Base-by-base conservation (phyloP, 2,329 filamentous ascomycete genomes). In the Trichoderma polysporum region DNA sequence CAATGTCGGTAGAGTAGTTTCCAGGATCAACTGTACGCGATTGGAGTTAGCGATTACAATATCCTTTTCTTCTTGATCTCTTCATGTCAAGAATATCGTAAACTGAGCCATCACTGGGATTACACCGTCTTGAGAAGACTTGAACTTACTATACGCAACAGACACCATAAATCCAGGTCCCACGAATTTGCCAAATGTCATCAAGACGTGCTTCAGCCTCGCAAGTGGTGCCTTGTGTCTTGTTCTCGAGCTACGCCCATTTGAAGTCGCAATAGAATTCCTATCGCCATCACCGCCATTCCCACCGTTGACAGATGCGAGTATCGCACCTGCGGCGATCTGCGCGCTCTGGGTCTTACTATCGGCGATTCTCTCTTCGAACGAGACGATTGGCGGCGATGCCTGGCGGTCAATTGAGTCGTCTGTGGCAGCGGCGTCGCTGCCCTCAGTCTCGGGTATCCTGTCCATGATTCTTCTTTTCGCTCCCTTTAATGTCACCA, bases 1-100 rank as follows among this genome's bases (percentile, higher is more conserved):
- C 85, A 56, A 91, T 86, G 75, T 89, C 89, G 22, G 90, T 91
- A 1, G 89, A 83, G 74, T 91, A 92, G 76, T 92, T 91, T 68
- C 88, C 88, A 59, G 83, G 85, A 69, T 87, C 85, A 70, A 87
- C 82, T 84, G 62, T 1, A 35, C 10, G 9, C n/a, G 12, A 35
- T n/a, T n/a, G 17, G n/a, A 19, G 60, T 54, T 19, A 64, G 50
- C 27, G 31, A 35, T 25, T 31, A n/a, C 10, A 22, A 27, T 17
- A 5, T 17, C 5, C 9, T 37, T 19, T 29, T 52, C 1, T 22
- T 49, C 37, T 12, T 22, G 5, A 7, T n/a, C 7, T 39, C 15
- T 45, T 31, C 15, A 31, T 49, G 4, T 19, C 39, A 45, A 19
- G 39, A 9, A 45, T 19, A 45, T 45, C 7, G 39, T 4, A 45